Conservation (phyloP, 495 filamentous ascomycete species). For the Podospora didyma region DNA sequence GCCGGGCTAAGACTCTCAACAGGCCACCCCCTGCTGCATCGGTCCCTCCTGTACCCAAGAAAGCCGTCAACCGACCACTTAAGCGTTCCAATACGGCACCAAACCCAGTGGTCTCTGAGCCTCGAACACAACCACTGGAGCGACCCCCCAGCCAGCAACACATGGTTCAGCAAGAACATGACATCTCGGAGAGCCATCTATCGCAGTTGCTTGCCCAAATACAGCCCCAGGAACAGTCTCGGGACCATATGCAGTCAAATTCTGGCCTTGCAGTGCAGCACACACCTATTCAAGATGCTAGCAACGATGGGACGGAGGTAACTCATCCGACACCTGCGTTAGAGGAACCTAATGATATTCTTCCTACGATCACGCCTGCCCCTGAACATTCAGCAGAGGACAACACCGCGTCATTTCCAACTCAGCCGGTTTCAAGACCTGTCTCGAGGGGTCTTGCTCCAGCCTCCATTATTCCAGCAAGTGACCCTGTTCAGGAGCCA, state of each 20-base stretch:
- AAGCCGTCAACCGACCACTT: slow-evolving; percentile 14
- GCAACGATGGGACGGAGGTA: not conserved
- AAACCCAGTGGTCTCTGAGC: slow-evolving; percentile 8
- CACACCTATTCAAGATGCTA: not conserved
- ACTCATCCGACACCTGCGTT: not conserved
- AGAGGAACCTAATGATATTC: not conserved
- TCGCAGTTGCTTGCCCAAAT: not conserved
- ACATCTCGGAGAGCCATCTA: not conserved
- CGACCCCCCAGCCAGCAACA: not conserved
- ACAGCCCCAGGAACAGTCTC: not conserved
- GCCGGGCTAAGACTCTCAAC: slow-evolving; percentile 23
- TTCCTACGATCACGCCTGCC: slow-evolving; percentile 5
- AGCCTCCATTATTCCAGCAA: slow-evolving; percentile 12
- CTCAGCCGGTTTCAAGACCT: slow-evolving; percentile 9
- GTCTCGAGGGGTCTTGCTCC: slow-evolving; percentile 11
- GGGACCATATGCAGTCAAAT: not conserved
- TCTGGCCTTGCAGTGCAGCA: not conserved
- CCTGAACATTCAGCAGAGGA: slow-evolving; percentile 10
- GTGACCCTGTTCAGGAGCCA: slow-evolving; percentile 18
- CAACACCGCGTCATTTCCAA: slow-evolving; percentile 3
- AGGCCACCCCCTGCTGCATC: slow-evolving; percentile 9
- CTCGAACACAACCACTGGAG: not conserved
- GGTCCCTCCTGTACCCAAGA: slow-evolving; percentile 10
- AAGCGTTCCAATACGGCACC: slow-evolving; percentile 27
- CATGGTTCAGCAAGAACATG: not conserved